Conservation (phyloP, 805 yeast species). For the Blastobotrys muscicola region DNA sequence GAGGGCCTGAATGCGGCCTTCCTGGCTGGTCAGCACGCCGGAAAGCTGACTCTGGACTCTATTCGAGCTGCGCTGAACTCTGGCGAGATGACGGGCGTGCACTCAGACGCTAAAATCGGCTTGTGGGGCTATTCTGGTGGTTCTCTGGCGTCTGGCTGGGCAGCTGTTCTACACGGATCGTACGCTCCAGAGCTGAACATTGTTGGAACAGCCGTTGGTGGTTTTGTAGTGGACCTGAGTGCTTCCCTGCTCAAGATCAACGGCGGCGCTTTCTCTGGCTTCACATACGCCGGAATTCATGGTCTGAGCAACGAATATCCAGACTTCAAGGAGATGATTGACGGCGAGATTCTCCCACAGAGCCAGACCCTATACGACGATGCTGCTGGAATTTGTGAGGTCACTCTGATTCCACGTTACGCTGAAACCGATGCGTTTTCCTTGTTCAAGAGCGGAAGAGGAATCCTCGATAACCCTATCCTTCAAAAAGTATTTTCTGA, state of each 20-base stretch:
- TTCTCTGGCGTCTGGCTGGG: slow-evolving; percentile 62
- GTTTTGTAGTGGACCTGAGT: slow-evolving; percentile 17
- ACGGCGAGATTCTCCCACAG: slow-evolving; percentile 4
- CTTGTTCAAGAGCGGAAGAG: slow-evolving; percentile 13
- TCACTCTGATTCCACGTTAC: slow-evolving; percentile 9
- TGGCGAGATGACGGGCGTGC: slow-evolving; percentile 27
- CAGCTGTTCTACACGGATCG: slow-evolving; percentile 19
- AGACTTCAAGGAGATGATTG: slow-evolving; percentile 11
- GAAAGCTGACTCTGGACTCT: slow-evolving; percentile 21
- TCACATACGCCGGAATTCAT: slow-evolving; percentile 18
- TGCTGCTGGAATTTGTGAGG: slow-evolving; percentile 12
- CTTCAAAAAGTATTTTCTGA: slow-evolving; percentile 11
- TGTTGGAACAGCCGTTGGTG: slow-evolving; percentile 23
- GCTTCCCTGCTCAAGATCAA: slow-evolving; percentile 12
- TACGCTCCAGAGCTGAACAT: slow-evolving; percentile 21
- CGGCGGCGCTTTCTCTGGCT: slow-evolving; percentile 18
- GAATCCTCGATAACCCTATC: slow-evolving; percentile 8
- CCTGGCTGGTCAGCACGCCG: slow-evolving; percentile 21
- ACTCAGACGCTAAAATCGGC: slow-evolving; percentile 40
- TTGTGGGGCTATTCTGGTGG: slow-evolving; percentile 75
- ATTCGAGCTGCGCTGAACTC: slow-evolving; percentile 18
- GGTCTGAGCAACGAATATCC: slow-evolving; percentile 24
- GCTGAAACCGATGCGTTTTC: slow-evolving; percentile 12
- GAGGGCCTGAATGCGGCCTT: slow-evolving; percentile 24
- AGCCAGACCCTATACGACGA: slow-evolving; percentile 12